Base-by-base conservation (phyloP, 2,329 filamentous ascomycete genomes). In the Tolypocladium ovalisporum region DNA sequence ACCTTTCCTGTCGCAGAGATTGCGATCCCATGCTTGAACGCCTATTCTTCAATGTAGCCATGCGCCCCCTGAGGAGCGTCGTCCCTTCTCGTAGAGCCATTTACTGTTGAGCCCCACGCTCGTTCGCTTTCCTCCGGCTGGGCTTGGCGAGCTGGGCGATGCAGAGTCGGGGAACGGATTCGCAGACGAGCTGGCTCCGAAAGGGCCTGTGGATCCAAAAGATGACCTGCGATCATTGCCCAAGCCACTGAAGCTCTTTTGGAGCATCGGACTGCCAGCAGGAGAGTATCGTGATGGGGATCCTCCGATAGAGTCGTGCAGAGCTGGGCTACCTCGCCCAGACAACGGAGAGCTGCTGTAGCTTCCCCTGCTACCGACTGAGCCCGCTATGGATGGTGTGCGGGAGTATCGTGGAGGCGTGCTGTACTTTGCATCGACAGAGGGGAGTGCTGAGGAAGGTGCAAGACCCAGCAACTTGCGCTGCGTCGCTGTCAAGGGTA, bases 81-180 rank as follows among this genome's bases (percentile, higher is more conserved):
- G 76, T 65, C 88, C 87, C 73, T 86, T 89, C 72, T 97, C 90
- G 68, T 96, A 97, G 59, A 97, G 73, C 93, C 93, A 97, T 75
- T 94, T 96, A 75, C 85, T 96, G 72, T 93, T 97, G 67, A 97
- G 68, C 0, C 85, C 85, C 55, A 95, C 84, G 62, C 84, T 91
- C 47, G 86, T 85, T 57, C 84, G 81, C 74, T 88, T 90, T 40
- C 81, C 79, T 7, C 77, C 73, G 7, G 75, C 74, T 1, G 89
- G 88, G 62, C 85, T 92, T 1, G 89, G 88, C 22, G 87, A 86
- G 17, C 81, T 78, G 1, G 87, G 84, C 22, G 57, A 58, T 19
- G 22, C 52, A 12, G 57, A 44, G n/a, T 83, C 82, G 24, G 76
- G 70, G 61, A 84, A 82, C 35, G 74, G 56, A 57, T 75, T 79